These are phyloP conservation scores for Pachysolen tannophilus DNA, from an alignment of 805 yeast species.

Conservation along the genomic window DNA sequence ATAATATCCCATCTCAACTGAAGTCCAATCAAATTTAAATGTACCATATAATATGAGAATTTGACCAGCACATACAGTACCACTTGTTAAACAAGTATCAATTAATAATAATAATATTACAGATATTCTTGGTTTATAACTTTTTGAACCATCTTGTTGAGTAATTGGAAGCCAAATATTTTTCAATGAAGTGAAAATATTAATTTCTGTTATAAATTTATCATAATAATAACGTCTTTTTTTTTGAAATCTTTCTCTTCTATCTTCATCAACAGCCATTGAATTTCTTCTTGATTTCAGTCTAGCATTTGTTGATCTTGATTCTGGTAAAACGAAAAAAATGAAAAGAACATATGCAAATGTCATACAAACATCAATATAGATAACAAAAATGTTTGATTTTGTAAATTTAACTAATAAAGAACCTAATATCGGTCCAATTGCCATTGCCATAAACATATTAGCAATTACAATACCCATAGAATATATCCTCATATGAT, in stretches of 20 bases:
- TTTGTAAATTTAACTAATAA: constrained; percentile 20
- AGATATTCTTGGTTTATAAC: constrained; percentile 30
- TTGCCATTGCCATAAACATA: constrained; percentile 49
- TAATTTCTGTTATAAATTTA: constrained; percentile 10
- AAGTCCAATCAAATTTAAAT: constrained; percentile 43
- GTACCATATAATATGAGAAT: constrained; percentile 45
- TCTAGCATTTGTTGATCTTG: constrained; percentile 50
- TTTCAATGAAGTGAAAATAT: constrained; percentile 39
- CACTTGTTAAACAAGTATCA: constrained; percentile 34
- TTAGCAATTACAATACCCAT: constrained; percentile 55
- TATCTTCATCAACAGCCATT: constrained; percentile 4
- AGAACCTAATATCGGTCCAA: constrained; percentile 60
- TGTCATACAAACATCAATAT: constrained; percentile 19
- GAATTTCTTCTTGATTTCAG: constrained; percentile 36
- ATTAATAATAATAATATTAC: constrained; percentile 40
- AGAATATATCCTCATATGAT: constrained; percentile 46
- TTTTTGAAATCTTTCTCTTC: constrained; percentile 1
- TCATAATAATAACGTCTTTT: constrained; percentile 3
- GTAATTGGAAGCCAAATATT: constrained; percentile 44
- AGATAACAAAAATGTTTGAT: constrained; percentile 22
- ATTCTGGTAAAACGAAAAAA: constrained; percentile 46
- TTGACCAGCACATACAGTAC: constrained; percentile 32
- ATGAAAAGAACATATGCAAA: constrained; percentile 27
- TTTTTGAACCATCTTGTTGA: constrained; percentile 16
- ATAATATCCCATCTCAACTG: constrained; percentile 47